These are phyloP conservation scores for Saturnispora saitoi DNA, from an alignment of 805 yeast species.

Conservation along the genomic window DNA sequence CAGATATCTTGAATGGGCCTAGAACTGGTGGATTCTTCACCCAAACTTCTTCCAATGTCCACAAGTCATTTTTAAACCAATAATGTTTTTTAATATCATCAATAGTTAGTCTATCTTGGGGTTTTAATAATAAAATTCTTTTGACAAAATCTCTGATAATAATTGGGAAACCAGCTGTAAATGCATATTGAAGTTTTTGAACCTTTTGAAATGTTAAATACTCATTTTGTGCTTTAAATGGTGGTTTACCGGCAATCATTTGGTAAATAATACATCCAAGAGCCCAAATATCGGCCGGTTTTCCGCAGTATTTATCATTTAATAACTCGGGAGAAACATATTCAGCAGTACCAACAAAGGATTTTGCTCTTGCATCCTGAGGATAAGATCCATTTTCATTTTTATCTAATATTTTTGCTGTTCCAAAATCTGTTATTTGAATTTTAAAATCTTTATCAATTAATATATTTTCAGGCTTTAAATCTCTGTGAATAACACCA, in stretches of 20 bases:
- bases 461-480: slow-evolving; percentile 75
- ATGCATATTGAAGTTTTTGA: slow-evolving; percentile 71
- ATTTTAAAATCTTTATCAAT: slow-evolving; percentile 52
- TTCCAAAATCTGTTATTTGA: slow-evolving; percentile 77
- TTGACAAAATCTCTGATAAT: slow-evolving; percentile 65
- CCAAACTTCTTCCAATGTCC: slow-evolving; percentile 55
- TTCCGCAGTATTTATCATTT: slow-evolving; percentile 61
- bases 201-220: slow-evolving; percentile 76
- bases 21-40: slow-evolving; percentile 48
- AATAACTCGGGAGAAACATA: slow-evolving; percentile 76
- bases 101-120: slow-evolving; percentile 53
- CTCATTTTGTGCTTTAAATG: slow-evolving; percentile 78
- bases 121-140: slow-evolving; percentile 54
- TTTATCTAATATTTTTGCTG: slow-evolving; percentile 64
- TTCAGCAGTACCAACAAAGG: slow-evolving; percentile 83
- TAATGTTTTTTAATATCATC: slow-evolving; percentile 51
- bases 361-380: slow-evolving; percentile 58
- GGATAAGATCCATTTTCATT: slow-evolving; percentile 50
- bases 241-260: slow-evolving; percentile 63
- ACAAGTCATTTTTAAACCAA: slow-evolving; percentile 51
- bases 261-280: slow-evolving; percentile 52
- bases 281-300: slow-evolving; percentile 55
- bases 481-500: slow-evolving; percentile 75
- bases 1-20: slow-evolving; percentile 65
- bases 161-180: slow-evolving; percentile 77